Evolutionary conservation across 495 filamentous ascomycete species (phyloP), one percentile per base, ranked within the genome.

Genomic region (Xylaria grammica): DNA sequence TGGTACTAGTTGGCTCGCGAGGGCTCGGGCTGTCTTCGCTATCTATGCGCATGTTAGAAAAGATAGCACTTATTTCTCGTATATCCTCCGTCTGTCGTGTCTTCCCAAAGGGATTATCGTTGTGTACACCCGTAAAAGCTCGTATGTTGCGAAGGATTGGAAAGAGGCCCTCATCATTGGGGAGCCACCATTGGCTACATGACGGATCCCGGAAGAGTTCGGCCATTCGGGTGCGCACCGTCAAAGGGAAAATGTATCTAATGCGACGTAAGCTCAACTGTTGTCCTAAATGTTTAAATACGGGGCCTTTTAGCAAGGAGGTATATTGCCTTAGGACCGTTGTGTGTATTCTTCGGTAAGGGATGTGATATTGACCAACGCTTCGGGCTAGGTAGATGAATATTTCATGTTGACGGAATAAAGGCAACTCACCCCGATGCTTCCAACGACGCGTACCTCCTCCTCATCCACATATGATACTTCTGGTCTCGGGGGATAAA

Each of bases 181-280:
- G 91, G 24, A 96, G 84, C 93, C 93, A 97, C 92, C 92, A 96
- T 40, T 89, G 83, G 56, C 84, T 81, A 62, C 91, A 81, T 54
- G 87, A 88, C 10, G 86, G 84, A 36, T 89, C 79, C 66, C 83
- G 78, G 83, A 92, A 96, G 34, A 90, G 72, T 30, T 87, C 84
- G 15, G 90, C 85, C 80, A 99, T 88, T 55, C 84, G 85, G 26
- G 78, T 75, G 68, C 94, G 91, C 75, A 94, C 89, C 45, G 84
- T 87, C 30, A 84, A 76, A 8, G 94, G 89, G 65, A 89, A 92
- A 27, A 96, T 89, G 74, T 96, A 97, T 46, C 94, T 97, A 67
- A 27, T 42, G 17, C 57, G 26, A 46, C 4, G 50, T 59, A 29
- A 54, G 48, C 29, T 46, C 20, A n/a, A 50, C 51, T 56, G 57